Evolutionary conservation across 495 filamentous ascomycete species (phyloP), one percentile per base, ranked within the genome.

Genomic region (Hyaloscypha bicolor): DNA sequence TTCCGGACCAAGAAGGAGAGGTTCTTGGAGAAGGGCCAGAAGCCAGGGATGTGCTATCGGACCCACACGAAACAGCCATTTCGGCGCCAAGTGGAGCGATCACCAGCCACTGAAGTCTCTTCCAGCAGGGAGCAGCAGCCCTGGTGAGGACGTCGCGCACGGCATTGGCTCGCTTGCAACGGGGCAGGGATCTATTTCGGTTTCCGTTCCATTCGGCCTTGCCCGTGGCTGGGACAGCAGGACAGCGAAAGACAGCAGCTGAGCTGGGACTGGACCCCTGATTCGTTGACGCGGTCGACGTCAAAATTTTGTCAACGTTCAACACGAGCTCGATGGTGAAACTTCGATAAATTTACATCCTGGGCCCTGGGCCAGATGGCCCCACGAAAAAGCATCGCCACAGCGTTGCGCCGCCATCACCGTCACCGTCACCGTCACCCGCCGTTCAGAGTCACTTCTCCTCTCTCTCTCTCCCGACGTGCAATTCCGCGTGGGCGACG

Each of bases 1-100:
- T 61, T 25, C 21, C 9, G 59, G 56, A 60, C 33, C 35, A 21
- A 5, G 29, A 33, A 37, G 33, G 56, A 56, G 53, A 56, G 56
- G 31, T 33, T 33, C 56, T 9, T 0, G 1, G 55, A 58, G 56
- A 60, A 29, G 37, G 59, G 5, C 29, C 33, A 48, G 32, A 61
- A 12, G 21, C 4, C 60, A 32, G 33, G 64, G 57, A 60, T 60
- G 12, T 9, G 35, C 6, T 57, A 53, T 25, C 22, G 33, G 52
- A 45, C 65, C 25, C 25, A 68, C 65, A 52, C 65, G 65, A 68
- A 68, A 68, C 65, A 55, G 59, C 58, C 58, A 62, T 25, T 51
- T 22, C 52, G 30, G 64, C 65, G 57, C 65, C 65, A 67, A 58
- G 19, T 30, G n/a, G 11, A 61, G 57, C 19, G 55, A 65, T 51